Percentiles rank a stretch among this genome's conserved stretches.
Conservation (phyloP, 1,139 yeast species). For the Zygosaccharomyces sapae region DNA sequence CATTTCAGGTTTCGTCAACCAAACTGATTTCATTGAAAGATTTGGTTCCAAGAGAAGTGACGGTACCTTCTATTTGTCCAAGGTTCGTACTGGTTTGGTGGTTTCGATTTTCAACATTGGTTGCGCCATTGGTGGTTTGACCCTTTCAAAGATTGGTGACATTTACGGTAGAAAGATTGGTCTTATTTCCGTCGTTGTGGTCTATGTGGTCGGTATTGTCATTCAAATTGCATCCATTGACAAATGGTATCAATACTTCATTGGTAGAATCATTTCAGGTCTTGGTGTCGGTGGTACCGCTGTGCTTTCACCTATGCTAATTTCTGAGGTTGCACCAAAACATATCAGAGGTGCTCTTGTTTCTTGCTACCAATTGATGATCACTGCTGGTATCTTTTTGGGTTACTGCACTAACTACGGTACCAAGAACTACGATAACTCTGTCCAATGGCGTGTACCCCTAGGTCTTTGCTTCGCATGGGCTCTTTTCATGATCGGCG, state of each 20-base stretch:
- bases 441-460: slow-evolving; percentile 63
- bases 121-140: slow-evolving; percentile 65
- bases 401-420: slow-evolving; percentile 63
- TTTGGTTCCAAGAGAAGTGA: slow-evolving; percentile 41
- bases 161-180: slow-evolving; percentile 60
- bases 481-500: slow-evolving; percentile 44
- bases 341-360: slow-evolving; percentile 66
- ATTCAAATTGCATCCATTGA: slow-evolving; percentile 56
- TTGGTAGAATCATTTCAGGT: slow-evolving; percentile 64
- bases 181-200: slow-evolving; percentile 50
- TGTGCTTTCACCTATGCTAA: slow-evolving; percentile 59
- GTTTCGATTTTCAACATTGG: slow-evolving; percentile 69
- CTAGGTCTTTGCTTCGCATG: slow-evolving; percentile 50
- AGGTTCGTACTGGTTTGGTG: slow-evolving; percentile 58
- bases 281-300: slow-evolving; percentile 63
- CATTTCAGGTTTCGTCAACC: slow-evolving; percentile 70
- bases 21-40: slow-evolving; percentile 54
- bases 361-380: slow-evolving; percentile 61
- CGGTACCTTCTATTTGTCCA: slow-evolving; percentile 43
- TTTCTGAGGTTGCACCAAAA: slow-evolving; percentile 63
- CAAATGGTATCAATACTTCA: slow-evolving; percentile 51
- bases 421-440: slow-evolving; percentile 44
- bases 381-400: slow-evolving; percentile 58
- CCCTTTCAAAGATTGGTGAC: slow-evolving; percentile 52
- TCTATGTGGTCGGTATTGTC: slow-evolving; percentile 59